These are phyloP conservation scores for Penicillium sp. DNA, from an alignment of 2,329 filamentous ascomycete species.

Conservation along the genomic window DNA sequence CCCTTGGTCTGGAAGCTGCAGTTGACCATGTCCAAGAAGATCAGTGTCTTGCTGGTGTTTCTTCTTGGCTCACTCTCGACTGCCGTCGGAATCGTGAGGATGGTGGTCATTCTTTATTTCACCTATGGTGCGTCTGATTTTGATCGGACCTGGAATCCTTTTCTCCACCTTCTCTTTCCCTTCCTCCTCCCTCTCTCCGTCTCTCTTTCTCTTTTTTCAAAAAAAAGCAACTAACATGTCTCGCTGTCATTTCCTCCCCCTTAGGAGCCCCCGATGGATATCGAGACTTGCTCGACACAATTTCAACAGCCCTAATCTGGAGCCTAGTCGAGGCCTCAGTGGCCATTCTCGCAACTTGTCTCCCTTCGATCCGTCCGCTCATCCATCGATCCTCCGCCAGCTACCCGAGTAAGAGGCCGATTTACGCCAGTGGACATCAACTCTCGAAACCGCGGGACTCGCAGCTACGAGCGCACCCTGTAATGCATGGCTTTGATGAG, in stretches of 20 bases:
- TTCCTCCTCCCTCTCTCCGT: too few relatives aligned
- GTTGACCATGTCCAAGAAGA: conserved; percentile 8
- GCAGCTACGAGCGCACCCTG: neutral
- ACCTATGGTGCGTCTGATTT: conserved; percentile 6
- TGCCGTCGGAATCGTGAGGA: conserved; percentile 5
- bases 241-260: neutral
- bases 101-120: conserved; percentile 8
- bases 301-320: conserved; percentile 9
- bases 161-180: too few relatives aligned
- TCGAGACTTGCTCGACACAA: conserved; percentile 9
- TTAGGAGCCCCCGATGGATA: conserved; percentile 5
- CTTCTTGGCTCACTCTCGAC: conserved; percentile 8
- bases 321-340: conserved; percentile 10
- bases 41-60: conserved; percentile 8
- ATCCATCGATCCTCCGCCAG: conserved; percentile 8
- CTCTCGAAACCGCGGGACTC: neutral
- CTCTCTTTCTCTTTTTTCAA: neutral
- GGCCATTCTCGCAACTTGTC: conserved; percentile 8
- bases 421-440: neutral
- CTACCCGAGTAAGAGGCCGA: neutral
- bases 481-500: neutral
- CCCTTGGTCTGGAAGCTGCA: conserved; percentile 9
- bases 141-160: too few relatives aligned
- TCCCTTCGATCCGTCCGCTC: conserved; percentile 9
- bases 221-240: neutral